These are phyloP conservation scores for Tetraselmis chui DNA, from an alignment of 139 green algal species.

Conservation along the genomic window DNA sequence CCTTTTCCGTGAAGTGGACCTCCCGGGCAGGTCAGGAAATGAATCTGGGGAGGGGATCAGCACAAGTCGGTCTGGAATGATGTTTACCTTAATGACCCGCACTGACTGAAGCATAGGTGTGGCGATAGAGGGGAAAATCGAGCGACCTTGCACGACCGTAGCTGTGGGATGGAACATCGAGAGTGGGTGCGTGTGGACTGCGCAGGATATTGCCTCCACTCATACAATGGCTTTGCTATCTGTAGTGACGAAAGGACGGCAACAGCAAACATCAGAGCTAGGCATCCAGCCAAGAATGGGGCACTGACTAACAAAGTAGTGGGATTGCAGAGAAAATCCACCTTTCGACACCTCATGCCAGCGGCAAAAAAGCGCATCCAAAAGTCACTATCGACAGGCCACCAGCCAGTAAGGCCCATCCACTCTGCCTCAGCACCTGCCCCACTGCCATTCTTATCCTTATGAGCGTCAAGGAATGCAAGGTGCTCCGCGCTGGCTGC, in stretches of 20 bases:
- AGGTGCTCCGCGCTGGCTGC: not conserved
- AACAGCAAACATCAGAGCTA: too few species aligned
- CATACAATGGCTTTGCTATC: constrained; percentile 8
- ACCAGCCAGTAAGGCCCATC: constrained; percentile 2
- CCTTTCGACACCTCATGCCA: not conserved
- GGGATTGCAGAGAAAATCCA: too few species aligned
- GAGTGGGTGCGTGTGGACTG: constrained; percentile 20
- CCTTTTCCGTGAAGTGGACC: not conserved
- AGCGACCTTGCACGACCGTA: constrained; percentile 15
- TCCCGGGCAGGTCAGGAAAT: not conserved
- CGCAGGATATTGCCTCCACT: constrained; percentile 21
- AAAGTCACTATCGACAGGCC: constrained; percentile 23
- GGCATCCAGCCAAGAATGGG: too few species aligned
- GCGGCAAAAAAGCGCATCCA: constrained; percentile 15
- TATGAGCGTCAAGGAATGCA: not conserved
- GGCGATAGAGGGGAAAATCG: too few species aligned
- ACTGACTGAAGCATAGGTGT: too few species aligned
- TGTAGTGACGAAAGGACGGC: too few species aligned
- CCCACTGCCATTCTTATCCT: too few species aligned
- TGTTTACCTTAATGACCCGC: too few species aligned
- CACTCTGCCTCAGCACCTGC: not conserved
- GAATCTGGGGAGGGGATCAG: not conserved
- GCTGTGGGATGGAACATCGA: constrained; percentile 8
- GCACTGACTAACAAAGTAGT: too few species aligned
- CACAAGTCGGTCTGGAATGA: too few species aligned